A percentile compares a stretch with the other conserved stretches of the same genome.
These are phyloP conservation scores for Sinapis alba DNA, from an alignment of 441 rosid genomes.

Conservation along the genomic window DNA sequence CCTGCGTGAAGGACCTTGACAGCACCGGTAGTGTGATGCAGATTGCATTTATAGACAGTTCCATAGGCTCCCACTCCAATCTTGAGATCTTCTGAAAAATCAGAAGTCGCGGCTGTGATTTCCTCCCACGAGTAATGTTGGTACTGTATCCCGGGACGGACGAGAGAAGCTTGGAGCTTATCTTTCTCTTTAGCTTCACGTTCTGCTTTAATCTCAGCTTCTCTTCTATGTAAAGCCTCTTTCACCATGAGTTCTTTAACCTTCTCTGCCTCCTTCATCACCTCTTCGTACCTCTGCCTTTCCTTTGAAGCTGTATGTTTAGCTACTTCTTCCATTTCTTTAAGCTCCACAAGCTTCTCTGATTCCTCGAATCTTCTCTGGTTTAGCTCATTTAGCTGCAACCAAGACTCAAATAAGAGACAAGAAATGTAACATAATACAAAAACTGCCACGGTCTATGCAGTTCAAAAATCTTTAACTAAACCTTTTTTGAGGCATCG, in stretches of 20 bases:
- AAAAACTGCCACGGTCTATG: background rate
- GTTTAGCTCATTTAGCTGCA: slow-evolving; percentile 58
- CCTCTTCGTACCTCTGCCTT: slow-evolving; percentile 61
- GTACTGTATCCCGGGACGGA: slow-evolving; percentile 51
- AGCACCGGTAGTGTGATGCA: slow-evolving; percentile 77
- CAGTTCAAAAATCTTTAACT: background rate
- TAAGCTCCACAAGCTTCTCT: slow-evolving; percentile 60
- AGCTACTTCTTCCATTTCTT: slow-evolving; percentile 53
- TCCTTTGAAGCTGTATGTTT: slow-evolving; percentile 63
- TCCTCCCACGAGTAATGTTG: slow-evolving; percentile 82
- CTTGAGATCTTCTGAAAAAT: slow-evolving; percentile 72
- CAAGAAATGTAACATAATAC: background rate
- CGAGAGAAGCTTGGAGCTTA: slow-evolving; percentile 64
- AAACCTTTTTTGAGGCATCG: slow-evolving; percentile 84
- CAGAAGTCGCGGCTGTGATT: slow-evolving; percentile 72
- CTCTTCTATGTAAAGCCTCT: slow-evolving; percentile 69
- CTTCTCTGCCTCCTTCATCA: slow-evolving; percentile 60
- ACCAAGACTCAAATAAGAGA: slow-evolving; percentile 4
- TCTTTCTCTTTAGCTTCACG: slow-evolving; percentile 69
- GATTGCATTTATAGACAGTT: slow-evolving; percentile 70
- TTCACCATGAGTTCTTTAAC: slow-evolving; percentile 49
- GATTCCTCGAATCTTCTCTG: slow-evolving; percentile 57
- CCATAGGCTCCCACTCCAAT: slow-evolving; percentile 94
- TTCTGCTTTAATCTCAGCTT: slow-evolving; percentile 63
- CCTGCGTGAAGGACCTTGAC: slow-evolving; percentile 81